These are phyloP conservation scores for Pyricularia sp. DNA, from an alignment of 2,329 filamentous ascomycete genomes.

Conservation along the genomic window DNA sequence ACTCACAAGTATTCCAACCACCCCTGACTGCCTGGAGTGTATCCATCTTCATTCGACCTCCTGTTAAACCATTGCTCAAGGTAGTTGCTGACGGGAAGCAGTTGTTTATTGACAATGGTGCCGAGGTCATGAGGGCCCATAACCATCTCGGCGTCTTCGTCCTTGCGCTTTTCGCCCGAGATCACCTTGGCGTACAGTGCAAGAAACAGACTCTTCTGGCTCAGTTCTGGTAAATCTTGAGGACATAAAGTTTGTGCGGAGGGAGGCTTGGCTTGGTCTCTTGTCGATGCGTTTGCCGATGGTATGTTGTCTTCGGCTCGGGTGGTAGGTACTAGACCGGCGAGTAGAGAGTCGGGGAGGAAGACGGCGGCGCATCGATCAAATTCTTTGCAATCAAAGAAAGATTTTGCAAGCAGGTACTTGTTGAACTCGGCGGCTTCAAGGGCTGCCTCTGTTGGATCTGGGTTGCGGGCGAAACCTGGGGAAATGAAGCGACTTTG, in stretches of 20 bases:
- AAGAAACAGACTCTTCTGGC: conserved; percentile 85
- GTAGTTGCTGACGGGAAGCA: conserved; percentile 60
- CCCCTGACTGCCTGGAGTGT: conserved; percentile 59
- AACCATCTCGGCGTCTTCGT: conserved; percentile 95
- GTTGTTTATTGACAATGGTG: conserved; percentile 71
- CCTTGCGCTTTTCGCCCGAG: conserved; percentile 87
- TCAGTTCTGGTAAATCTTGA: conserved; percentile 43
- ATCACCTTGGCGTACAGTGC: conserved; percentile 87
- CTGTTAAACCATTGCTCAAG: conserved; percentile 72
- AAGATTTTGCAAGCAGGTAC: conserved; percentile 82
- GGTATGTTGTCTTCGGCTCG: conserved; percentile 5
- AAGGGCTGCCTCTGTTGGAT: conserved; percentile 59
- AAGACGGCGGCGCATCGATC: conserved; percentile 88
- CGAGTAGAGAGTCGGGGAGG: conserved; percentile 65
- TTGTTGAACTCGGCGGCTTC: conserved; percentile 70
- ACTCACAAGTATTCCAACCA: conserved; percentile 74
- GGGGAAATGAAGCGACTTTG: conserved; percentile 16
- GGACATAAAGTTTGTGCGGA: background rate
- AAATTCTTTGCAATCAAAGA: conserved; percentile 91
- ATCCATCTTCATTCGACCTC: conserved; percentile 42
- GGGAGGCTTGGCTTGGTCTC: background rate
- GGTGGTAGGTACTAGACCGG: conserved; percentile 41
- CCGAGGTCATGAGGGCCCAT: conserved; percentile 86
- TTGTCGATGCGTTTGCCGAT: background rate
- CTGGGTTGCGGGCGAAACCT: conserved; percentile 42